A percentile compares a stretch with the other conserved stretches of the same genome.
phyloP scores from a whole-genome alignment of 2,329 filamentous ascomycete genomes.

The Penicillium vulpinum region DNA sequence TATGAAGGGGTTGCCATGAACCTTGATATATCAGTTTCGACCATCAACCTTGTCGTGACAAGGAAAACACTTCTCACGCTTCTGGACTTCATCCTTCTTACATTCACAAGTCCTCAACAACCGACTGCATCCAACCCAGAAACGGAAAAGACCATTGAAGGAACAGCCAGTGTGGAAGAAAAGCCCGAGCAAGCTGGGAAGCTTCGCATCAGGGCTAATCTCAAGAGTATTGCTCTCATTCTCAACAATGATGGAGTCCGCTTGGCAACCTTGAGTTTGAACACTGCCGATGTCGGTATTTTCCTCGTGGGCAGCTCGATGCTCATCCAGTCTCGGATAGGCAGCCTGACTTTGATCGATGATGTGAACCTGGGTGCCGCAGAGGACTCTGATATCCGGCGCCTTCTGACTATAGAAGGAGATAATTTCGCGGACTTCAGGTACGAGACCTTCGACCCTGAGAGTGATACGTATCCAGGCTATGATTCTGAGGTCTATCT shows the following conservation, averaged over 20 bases:
- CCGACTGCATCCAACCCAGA: slow-evolving; percentile 40
- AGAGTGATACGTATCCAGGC: slow-evolving; percentile 77
- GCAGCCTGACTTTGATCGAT: slow-evolving; percentile 84
- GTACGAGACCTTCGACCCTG: slow-evolving; percentile 89
- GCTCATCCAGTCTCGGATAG: slow-evolving; percentile 81
- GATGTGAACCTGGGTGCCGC: slow-evolving; percentile 91
- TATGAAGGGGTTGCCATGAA: slow-evolving; percentile 95
- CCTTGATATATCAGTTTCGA: slow-evolving; percentile 85
- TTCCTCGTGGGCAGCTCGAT: slow-evolving; percentile 84
- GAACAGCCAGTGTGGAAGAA: slow-evolving; percentile 28
- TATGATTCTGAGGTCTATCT: slow-evolving; percentile 92
- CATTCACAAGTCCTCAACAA: slow-evolving; percentile 71
- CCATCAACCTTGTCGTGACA: slow-evolving; percentile 94
- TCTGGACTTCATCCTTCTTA: slow-evolving; percentile 89
- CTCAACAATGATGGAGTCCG: slow-evolving; percentile 97
- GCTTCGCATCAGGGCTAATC: slow-evolving; percentile 87
- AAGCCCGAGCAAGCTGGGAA: slow-evolving; percentile 59
- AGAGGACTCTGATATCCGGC: slow-evolving; percentile 74
- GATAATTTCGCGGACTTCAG: slow-evolving; percentile 95
- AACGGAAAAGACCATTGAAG: slow-evolving; percentile 31
- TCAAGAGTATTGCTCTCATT: slow-evolving; percentile 91
- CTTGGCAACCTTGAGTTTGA: slow-evolving; percentile 87
- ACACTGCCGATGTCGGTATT: slow-evolving; percentile 86
- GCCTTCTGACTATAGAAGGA: slow-evolving; percentile 91
- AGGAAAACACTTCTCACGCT: slow-evolving; percentile 88